Evolutionary conservation across 495 filamentous ascomycete genomes (phyloP).

Genomic region (Talaromyces adpressus): DNA sequence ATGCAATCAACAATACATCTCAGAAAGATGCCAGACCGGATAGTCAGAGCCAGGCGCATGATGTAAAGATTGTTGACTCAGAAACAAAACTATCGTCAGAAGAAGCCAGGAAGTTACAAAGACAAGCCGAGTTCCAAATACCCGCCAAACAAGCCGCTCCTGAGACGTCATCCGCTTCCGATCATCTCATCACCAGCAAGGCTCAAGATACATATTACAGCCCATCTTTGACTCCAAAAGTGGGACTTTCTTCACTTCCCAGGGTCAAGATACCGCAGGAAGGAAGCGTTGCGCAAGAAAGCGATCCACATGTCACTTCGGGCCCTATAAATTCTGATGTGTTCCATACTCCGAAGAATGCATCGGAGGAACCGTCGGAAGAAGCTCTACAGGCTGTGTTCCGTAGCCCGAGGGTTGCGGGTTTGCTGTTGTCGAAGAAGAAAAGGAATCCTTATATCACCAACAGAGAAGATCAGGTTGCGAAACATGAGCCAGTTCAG

Average conservation of each 20-base stretch:
- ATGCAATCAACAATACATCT: not conserved
- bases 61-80: not conserved
- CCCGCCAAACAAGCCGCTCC: conserved; percentile 32
- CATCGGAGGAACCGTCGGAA: conserved; percentile 41
- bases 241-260: conserved; percentile 49
- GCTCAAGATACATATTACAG: conserved; percentile 55
- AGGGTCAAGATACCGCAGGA: conserved; percentile 52
- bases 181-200: conserved; percentile 31
- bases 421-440: conserved; percentile 29
- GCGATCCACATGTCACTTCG: conserved; percentile 21
- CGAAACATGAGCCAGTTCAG: not conserved
- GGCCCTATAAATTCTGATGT: conserved; percentile 51
- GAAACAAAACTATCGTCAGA: conserved; percentile 20
- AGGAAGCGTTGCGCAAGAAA: conserved; percentile 36
- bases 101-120: conserved; percentile 37
- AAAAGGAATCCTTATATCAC: conserved; percentile 18
- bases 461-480: not conserved
- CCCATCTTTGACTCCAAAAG: conserved; percentile 34
- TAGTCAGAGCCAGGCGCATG: not conserved
- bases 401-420: conserved; percentile 51
- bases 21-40: no score
- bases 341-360: conserved; percentile 36
- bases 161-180: conserved; percentile 14
- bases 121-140: conserved; percentile 48
- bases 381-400: conserved; percentile 57